phyloP scores from a whole-genome alignment of 2,329 filamentous ascomycete genomes.

The Fusarium robinianum region DNA sequence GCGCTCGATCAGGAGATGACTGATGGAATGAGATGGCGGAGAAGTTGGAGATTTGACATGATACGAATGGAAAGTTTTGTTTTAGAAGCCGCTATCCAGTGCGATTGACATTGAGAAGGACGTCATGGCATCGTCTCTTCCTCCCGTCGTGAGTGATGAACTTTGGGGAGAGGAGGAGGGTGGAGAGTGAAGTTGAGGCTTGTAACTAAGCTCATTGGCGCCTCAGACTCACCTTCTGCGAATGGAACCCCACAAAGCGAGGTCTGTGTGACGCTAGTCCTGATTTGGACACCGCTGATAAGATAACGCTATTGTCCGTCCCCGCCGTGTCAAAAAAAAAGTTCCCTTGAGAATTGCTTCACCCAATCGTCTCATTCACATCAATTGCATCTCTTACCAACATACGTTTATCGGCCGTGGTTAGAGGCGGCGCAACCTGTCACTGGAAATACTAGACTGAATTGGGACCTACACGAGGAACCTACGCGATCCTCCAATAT shows the following conservation, averaged over 20 bases:
- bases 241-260: background rate
- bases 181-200: slow-evolving; percentile 2
- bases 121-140: slow-evolving; percentile 18
- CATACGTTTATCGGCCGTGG: too few species aligned
- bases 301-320: slow-evolving; percentile 25
- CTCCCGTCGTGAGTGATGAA: too few species aligned
- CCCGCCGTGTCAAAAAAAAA: slow-evolving; percentile 32
- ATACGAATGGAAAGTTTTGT: slow-evolving; percentile 6
- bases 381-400: slow-evolving; percentile 1
- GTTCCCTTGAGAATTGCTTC: too few species aligned
- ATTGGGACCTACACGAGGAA: too few species aligned
- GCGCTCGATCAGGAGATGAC: slow-evolving; percentile 12
- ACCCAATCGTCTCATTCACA: slow-evolving; percentile 2
- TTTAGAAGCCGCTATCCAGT: slow-evolving; percentile 4
- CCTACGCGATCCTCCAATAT: slow-evolving; percentile 20
- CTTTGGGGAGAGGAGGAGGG: slow-evolving; percentile 8
- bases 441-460: too few species aligned
- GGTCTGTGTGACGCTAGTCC: too few species aligned
- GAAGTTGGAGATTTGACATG: slow-evolving; percentile 8
- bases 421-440: too few species aligned
- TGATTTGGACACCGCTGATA: slow-evolving; percentile 28
- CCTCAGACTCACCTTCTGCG: slow-evolving; percentile 25
- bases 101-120: slow-evolving; percentile 16
- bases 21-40: background rate
- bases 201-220: slow-evolving; percentile 9